These are phyloP conservation scores for Zangia roseola DNA, from an alignment of 768 basidiomycete genomes.

Conservation along the genomic window DNA sequence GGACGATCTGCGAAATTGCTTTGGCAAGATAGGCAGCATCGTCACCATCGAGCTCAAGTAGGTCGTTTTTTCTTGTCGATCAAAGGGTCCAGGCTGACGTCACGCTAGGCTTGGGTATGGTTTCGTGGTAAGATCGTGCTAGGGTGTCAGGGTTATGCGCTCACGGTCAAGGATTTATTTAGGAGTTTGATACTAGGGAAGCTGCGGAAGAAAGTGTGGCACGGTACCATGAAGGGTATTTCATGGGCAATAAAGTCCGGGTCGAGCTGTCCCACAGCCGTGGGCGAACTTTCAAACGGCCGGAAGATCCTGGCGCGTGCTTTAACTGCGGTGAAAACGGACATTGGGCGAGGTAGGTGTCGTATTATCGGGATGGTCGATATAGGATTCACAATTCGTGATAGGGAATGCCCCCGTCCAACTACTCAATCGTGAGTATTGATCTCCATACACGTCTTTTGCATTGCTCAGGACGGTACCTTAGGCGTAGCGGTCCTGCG, in stretches of 20 bases:
- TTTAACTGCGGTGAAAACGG: slow-evolving; percentile 85
- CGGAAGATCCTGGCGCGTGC: slow-evolving; percentile 86
- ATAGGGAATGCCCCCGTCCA: slow-evolving; percentile 71
- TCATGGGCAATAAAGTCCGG: slow-evolving; percentile 91
- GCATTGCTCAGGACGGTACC: slow-evolving; percentile 11
- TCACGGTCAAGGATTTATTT: not conserved
- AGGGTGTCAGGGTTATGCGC: not conserved
- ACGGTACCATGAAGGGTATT: slow-evolving; percentile 86
- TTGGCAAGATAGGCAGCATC: slow-evolving; percentile 80
- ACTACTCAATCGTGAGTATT: slow-evolving; percentile 47
- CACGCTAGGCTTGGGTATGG: slow-evolving; percentile 74
- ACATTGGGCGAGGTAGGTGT: slow-evolving; percentile 82
- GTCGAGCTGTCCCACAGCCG: slow-evolving; percentile 86
- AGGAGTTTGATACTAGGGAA: slow-evolving; percentile 83
- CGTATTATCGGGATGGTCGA: not conserved
- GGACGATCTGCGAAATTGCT: slow-evolving; percentile 83
- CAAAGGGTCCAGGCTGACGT: slow-evolving; percentile 12
- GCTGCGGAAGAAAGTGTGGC: slow-evolving; percentile 86
- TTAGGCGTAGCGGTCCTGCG: slow-evolving; percentile 39
- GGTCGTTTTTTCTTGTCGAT: slow-evolving; percentile 33
- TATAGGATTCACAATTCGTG: slow-evolving; percentile 1
- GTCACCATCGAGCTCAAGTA: slow-evolving; percentile 81
- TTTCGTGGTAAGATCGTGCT: slow-evolving; percentile 67
- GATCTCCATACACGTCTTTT: not conserved
- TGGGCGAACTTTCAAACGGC: slow-evolving; percentile 73